Evolutionary conservation across 1,139 yeast species (phyloP).

Genomic region (Candida sp.): DNA sequence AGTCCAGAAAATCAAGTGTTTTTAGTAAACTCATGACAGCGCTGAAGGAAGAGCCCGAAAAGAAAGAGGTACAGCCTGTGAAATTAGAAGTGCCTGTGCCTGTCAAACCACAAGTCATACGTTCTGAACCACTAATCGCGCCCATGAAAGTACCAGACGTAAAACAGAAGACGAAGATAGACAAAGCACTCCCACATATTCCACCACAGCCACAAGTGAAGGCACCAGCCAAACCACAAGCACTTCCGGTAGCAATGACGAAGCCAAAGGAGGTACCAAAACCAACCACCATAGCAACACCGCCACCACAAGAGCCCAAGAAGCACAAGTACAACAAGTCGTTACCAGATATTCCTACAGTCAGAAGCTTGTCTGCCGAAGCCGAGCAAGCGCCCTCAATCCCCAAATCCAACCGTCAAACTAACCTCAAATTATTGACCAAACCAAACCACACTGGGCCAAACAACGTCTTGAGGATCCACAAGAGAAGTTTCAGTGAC

Average conservation of each 20-base stretch:
- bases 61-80: neutral
- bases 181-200: neutral
- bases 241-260: neutral
- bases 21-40: constrained; percentile 10
- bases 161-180: neutral
- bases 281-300: neutral
- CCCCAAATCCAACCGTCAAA: constrained; percentile 7
- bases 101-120: neutral
- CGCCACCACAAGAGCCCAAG: neutral
- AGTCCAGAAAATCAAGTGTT: constrained; percentile 35
- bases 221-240: neutral
- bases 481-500: constrained; percentile 40
- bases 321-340: constrained; percentile 5
- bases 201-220: neutral
- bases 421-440: constrained; percentile 5
- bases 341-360: constrained; percentile 5
- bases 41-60: neutral
- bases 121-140: neutral
- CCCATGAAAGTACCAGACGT: neutral
- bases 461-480: constrained; percentile 19
- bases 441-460: constrained; percentile 3
- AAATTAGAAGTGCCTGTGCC: neutral
- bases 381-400: constrained; percentile 1
- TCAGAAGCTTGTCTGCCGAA: constrained; percentile 1
- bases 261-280: neutral